Evolutionary conservation across 768 basidiomycete genomes (phyloP).

Genomic region (Favolaschia claudopus): DNA sequence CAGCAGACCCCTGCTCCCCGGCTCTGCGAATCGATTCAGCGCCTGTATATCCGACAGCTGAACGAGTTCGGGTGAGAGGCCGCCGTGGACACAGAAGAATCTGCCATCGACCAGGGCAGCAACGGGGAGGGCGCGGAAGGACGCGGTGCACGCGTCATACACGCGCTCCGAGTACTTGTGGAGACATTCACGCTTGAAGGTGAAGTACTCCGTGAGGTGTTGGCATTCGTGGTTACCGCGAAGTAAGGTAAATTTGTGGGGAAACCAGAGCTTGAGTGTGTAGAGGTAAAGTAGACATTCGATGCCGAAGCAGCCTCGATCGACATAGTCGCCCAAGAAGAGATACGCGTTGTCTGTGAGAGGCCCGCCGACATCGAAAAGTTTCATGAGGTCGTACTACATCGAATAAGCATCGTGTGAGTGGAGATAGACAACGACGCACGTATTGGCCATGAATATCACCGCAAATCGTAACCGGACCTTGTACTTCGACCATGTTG

Average conservation of each 20-base stretch:
- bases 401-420: neutral
- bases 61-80: slow-evolving; percentile 86
- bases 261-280: slow-evolving; percentile 90
- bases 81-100: slow-evolving; percentile 98
- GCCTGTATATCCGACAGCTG: slow-evolving; percentile 80
- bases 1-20: slow-evolving; percentile 88
- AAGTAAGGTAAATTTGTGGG: slow-evolving; percentile 80
- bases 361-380: slow-evolving; percentile 93
- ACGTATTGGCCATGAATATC: slow-evolving; percentile 99
- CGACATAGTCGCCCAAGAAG: slow-evolving; percentile 97
- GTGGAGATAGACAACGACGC: slow-evolving; percentile 24
- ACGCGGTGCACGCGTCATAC: slow-evolving; percentile 92
- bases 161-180: slow-evolving; percentile 89
- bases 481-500: slow-evolving; percentile 86
- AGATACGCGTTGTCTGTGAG: slow-evolving; percentile 85
- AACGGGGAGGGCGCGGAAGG: slow-evolving; percentile 90
- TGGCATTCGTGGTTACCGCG: slow-evolving; percentile 98
- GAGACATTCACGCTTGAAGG: slow-evolving; percentile 95
- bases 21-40: slow-evolving; percentile 94
- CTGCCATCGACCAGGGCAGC: slow-evolving; percentile 92
- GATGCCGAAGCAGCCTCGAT: slow-evolving; percentile 91
- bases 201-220: slow-evolving; percentile 97
- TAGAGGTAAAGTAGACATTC: slow-evolving; percentile 95
- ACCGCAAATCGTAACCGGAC: slow-evolving; percentile 94
- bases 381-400: slow-evolving; percentile 97